Conservation (phyloP, 495 filamentous ascomycete genomes). For the Aspergillus wentii region DNA sequence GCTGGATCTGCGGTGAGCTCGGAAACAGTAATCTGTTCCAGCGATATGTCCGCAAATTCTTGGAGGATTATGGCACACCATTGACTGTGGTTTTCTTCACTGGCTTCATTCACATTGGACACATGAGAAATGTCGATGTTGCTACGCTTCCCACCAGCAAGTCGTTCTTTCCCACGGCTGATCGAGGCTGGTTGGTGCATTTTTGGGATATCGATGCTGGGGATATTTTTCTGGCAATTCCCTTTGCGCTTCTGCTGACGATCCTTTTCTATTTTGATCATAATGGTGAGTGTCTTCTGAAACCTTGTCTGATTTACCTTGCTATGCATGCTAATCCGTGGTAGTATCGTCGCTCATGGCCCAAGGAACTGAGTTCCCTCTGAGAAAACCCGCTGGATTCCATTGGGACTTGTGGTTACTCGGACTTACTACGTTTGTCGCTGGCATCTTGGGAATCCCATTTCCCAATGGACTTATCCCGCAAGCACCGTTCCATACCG, state of each 20-base stretch:
- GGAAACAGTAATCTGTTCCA: slow-evolving; percentile 67
- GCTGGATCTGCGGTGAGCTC: slow-evolving; percentile 65
- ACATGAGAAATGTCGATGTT: slow-evolving; percentile 62
- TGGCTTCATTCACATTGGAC: slow-evolving; percentile 80
- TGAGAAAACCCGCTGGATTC: slow-evolving; percentile 88
- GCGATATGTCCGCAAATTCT: slow-evolving; percentile 66
- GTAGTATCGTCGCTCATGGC: slow-evolving; percentile 80
- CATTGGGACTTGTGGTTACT: slow-evolving; percentile 96
- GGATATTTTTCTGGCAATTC: slow-evolving; percentile 82
- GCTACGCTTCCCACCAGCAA: slow-evolving; percentile 64
- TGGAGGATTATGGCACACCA: slow-evolving; percentile 81
- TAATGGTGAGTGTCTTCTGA: background rate
- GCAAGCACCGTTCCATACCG: slow-evolving; percentile 92
- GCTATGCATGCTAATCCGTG: slow-evolving; percentile 6
- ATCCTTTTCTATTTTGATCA: slow-evolving; percentile 94
- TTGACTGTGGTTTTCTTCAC: slow-evolving; percentile 84
- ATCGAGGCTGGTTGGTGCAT: slow-evolving; percentile 75
- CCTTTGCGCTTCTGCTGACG: slow-evolving; percentile 80
- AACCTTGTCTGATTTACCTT: too few species aligned
- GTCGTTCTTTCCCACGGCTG: slow-evolving; percentile 77
- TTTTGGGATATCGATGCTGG: slow-evolving; percentile 80
- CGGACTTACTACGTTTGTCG: slow-evolving; percentile 79
- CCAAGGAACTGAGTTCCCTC: slow-evolving; percentile 88
- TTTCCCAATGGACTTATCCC: slow-evolving; percentile 91
- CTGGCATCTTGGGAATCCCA: slow-evolving; percentile 80